Conservation (phyloP, 805 yeast genomes). For the Metschnikowia matae region DNA sequence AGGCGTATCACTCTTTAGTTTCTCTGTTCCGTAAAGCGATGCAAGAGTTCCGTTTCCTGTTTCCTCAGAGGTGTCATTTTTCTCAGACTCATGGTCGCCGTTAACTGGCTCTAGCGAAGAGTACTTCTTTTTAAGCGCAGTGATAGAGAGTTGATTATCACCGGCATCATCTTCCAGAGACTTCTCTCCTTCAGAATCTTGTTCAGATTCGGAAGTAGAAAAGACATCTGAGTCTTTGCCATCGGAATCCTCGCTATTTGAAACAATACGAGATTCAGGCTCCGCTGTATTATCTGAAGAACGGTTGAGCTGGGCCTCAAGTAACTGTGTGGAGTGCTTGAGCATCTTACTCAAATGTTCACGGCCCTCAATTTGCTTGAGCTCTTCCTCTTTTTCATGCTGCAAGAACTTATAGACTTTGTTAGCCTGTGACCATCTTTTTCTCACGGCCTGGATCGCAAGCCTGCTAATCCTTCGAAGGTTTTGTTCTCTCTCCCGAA, state of each 20-base stretch:
- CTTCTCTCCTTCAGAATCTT: constrained; percentile 19
- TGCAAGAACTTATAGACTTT: constrained; percentile 73
- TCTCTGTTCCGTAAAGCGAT: neutral
- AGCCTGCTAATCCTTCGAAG: constrained; percentile 69
- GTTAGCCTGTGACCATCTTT: constrained; percentile 86
- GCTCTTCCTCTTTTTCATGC: constrained; percentile 72
- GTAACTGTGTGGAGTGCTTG: constrained; percentile 83
- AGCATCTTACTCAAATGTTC: constrained; percentile 83
- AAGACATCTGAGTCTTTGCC: constrained; percentile 17
- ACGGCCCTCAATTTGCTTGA: constrained; percentile 76
- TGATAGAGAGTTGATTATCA: constrained; percentile 52
- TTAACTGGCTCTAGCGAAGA: constrained; percentile 32
- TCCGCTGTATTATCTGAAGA: constrained; percentile 27
- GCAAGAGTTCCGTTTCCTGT: constrained; percentile 6
- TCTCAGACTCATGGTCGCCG: constrained; percentile 12
- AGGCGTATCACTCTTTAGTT: neutral
- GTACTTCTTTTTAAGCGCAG: constrained; percentile 55
- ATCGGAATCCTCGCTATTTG: constrained; percentile 21
- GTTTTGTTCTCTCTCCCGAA: constrained; percentile 69
- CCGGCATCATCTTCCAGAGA: constrained; percentile 23
- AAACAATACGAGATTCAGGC: constrained; percentile 17
- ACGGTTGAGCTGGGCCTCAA: constrained; percentile 73
- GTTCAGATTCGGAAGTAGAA: constrained; percentile 18
- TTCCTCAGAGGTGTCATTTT: constrained; percentile 14
- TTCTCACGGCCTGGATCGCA: constrained; percentile 79